Conservation (phyloP, 2,329 filamentous ascomycete genomes). For the Aspergillus thermomutatus region DNA sequence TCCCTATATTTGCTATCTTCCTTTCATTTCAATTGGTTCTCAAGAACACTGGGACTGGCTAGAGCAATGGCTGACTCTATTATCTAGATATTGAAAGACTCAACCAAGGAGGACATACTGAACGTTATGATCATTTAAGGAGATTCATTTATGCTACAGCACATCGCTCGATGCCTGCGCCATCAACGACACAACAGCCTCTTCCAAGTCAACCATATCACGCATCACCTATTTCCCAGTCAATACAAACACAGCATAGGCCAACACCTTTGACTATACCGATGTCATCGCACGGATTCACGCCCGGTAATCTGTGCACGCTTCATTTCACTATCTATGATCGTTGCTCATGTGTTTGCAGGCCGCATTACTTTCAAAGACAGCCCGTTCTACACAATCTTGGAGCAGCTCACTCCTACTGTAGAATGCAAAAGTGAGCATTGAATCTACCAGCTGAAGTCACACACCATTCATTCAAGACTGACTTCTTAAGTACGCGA, state of each 20-base stretch:
- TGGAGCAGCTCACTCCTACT: slow-evolving; percentile 61
- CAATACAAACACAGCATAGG: slow-evolving; percentile 25
- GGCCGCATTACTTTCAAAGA: slow-evolving; percentile 60
- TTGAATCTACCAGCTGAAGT: not conserved
- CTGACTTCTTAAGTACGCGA: slow-evolving; percentile 51
- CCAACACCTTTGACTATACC: slow-evolving; percentile 25
- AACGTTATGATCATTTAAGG: slow-evolving; percentile 31
- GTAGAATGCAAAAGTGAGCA: slow-evolving; percentile 69
- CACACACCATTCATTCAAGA: not conserved
- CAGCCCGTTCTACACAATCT: slow-evolving; percentile 80
- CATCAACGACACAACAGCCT: slow-evolving; percentile 23
- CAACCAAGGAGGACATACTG: slow-evolving; percentile 18
- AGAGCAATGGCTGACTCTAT: not conserved
- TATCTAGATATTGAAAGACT: slow-evolving; percentile 26
- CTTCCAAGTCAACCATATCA: slow-evolving; percentile 24
- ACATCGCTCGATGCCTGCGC: slow-evolving; percentile 24
- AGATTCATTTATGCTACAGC: slow-evolving; percentile 30
- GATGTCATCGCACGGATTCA: slow-evolving; percentile 28
- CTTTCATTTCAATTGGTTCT: not conserved
- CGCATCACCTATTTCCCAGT: slow-evolving; percentile 19
- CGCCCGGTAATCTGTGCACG: slow-evolving; percentile 23
- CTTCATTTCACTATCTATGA: slow-evolving; percentile 1
- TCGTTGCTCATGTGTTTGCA: slow-evolving; percentile 34
- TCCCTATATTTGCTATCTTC: slow-evolving; percentile 1
- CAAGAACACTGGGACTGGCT: not conserved